Conservation (phyloP, 306 rosid species). For the Vigna reflexopilosa region DNA sequence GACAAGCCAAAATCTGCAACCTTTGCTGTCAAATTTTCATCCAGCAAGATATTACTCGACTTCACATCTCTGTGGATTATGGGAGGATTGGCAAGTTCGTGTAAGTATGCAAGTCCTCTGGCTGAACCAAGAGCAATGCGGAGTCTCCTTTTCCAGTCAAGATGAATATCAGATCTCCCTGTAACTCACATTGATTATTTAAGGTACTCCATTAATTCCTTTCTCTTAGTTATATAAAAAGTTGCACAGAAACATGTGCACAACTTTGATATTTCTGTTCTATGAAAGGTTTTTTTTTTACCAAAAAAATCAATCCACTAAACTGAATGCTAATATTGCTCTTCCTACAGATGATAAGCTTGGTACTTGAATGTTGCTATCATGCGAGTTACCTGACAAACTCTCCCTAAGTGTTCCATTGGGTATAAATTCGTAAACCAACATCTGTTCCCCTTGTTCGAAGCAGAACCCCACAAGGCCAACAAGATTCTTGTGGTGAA, state of each 20-base stretch:
- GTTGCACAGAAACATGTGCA: constrained; percentile 15
- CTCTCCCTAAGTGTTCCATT: constrained; percentile 86
- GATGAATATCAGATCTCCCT: constrained; percentile 80
- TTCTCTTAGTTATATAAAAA: constrained; percentile 13
- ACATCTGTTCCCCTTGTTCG: constrained; percentile 95
- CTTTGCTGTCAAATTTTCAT: constrained; percentile 82
- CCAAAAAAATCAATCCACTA: neutral
- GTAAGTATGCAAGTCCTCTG: constrained; percentile 93
- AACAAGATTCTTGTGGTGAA: constrained; percentile 97
- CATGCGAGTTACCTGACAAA: constrained; percentile 62
- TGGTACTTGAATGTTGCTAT: neutral
- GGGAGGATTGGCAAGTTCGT: constrained; percentile 97
- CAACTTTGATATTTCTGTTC: constrained; percentile 8
- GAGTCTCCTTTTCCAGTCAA: constrained; percentile 97
- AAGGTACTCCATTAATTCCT: neutral
- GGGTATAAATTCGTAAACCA: constrained; percentile 86
- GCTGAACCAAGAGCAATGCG: constrained; percentile 94
- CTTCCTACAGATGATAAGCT: constrained; percentile 19
- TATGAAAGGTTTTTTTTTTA: neutral
- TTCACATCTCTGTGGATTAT: constrained; percentile 95
- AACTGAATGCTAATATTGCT: constrained; percentile 15
- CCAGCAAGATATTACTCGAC: constrained; percentile 80
- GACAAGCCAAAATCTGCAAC: constrained; percentile 99
- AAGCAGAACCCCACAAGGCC: constrained; percentile 95
- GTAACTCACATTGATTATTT: constrained; percentile 40